Evolutionary conservation across 345 rosid genomes (phyloP), one percentile per base, ranked within the genome.

Genomic region (Acer yangbiense): DNA sequence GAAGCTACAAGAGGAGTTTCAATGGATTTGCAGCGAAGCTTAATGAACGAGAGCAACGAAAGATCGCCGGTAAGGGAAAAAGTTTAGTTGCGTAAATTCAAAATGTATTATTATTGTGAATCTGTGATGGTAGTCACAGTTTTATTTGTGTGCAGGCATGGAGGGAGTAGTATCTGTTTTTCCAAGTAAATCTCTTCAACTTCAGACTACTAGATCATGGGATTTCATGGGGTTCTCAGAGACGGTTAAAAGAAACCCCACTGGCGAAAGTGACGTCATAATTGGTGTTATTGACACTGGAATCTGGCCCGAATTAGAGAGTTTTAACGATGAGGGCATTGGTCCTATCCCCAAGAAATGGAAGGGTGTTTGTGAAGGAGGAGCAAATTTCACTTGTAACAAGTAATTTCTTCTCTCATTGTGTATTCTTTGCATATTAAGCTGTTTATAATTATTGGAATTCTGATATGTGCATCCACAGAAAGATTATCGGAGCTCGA

Each of bases 21-120:
- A 86, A 85, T 72, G 91, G 88, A 55, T 86, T 88, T 82, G 89
- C 83, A 0, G 89, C 91, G 10, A 78, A 43, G 75, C 86, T 88
- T 25, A 83, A 81, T 9, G 73, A 85, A 21, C 6, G 20, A 0
- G 91, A 88, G 75, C 84, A 76, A 2, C 29, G 80, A 54, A 75
- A 25, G 65, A 67, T 88, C 6, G 77, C 86, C 1, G 41, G 88
- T 88, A 20, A 80, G 86, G 29, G 23, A 76, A 16, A 29, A 46
- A 10, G 9, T 63, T 13, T 63, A 6, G 32, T 2, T 9, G n/a
- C 16, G 17, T 27, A 3, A 27, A 18, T 18, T n/a, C 20, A 46
- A 46, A 12, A 58, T 27, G 11, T 11, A 1, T 23, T n/a, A 17
- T 3, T 25, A 35, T 46, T 7, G 66, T 25, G 18, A 29, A 18